Evolutionary conservation across 1,284 basidiomycete species (phyloP), one percentile per base, ranked within the genome.

Genomic region (Pyrrhoderma noxium): DNA sequence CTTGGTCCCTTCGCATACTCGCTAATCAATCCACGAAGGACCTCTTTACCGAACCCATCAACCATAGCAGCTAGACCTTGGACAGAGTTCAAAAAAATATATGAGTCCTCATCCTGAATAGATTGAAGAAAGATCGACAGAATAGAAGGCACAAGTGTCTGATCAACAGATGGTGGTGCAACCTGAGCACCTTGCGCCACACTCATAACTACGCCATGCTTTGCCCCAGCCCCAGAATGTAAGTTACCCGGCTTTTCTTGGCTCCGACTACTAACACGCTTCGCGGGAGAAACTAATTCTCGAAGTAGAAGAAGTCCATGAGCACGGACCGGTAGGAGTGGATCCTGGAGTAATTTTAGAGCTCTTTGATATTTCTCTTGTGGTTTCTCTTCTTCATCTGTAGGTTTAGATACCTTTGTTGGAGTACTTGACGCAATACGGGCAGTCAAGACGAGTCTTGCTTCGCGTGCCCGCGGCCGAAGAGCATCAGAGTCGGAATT

Each of bases 11-110:
- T 67, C 3, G 73, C 64, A 61, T 93, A 94, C 19, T 77, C 73
- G 31, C 74, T 72, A 7, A 91, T 67, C 25, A 95, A 70, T 2
- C 73, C 71, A 51, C 70, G 71, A 13, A 94, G 67, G 8, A 93
- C 82, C 14, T 89, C 82, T 55, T 75, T 77, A 1, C 91, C 91
- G 52, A 84, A 81, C 1, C 74, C 73, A 59, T 92, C 83, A 1
- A 85, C 89, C 77, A 95, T 85, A 13, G 79, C 83, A 3, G 85
- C 79, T 1, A 99, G 72, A 0, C 93, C 95, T 61, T 94, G 89
- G 3, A 96, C 85, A 0, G 91, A 93, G 62, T 94, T 94, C 51
- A 98, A 70, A 65, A 93, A 98, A 53, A 98, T 83, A 67, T 94
- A 98, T 31, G 89, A 93, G 63, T 99, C 95, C 46, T 94, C 88